A percentile compares a stretch with the other conserved stretches of the same genome.
Evolutionary conservation across 495 filamentous ascomycete genomes (phyloP).

Genomic region (Cenococcum geophilum): DNA sequence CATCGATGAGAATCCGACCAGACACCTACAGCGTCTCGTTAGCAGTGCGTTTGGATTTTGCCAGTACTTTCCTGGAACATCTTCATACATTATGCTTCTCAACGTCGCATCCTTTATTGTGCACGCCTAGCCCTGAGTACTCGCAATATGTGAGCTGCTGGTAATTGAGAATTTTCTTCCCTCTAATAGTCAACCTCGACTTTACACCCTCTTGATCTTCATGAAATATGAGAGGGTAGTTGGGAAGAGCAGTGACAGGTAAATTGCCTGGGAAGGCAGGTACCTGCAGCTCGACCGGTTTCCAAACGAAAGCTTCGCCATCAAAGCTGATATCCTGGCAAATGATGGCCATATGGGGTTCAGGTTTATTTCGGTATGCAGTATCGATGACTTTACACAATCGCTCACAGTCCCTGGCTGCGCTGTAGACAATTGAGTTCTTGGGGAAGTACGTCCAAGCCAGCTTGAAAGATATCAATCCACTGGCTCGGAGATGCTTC

Average conservation of each 20-base stretch:
- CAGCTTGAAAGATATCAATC: neutral
- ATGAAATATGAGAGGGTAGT: too few species aligned
- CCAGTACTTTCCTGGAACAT: neutral
- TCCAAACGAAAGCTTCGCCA: neutral
- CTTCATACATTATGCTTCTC: too few species aligned
- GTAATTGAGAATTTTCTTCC: too few species aligned
- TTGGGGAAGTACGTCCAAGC: neutral
- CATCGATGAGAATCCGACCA: neutral
- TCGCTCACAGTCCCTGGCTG: neutral
- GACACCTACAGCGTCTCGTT: neutral
- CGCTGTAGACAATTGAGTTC: neutral
- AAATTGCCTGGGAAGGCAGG: too few species aligned
- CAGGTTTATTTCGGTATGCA: neutral
- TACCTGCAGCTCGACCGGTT: too few species aligned
- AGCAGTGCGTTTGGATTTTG: neutral
- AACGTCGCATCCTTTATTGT: too few species aligned
- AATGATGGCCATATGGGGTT: neutral
- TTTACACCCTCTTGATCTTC: too few species aligned
- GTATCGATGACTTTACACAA: neutral
- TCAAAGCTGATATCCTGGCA: neutral
- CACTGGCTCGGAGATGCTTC: neutral
- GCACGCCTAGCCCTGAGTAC: too few species aligned
- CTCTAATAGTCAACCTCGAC: too few species aligned
- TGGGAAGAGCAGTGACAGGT: too few species aligned
- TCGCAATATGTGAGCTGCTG: too few species aligned